Percentiles rank a stretch among this genome's conserved stretches.
These are phyloP conservation scores for Colletotrichum graminicola DNA, from an alignment of 2,329 filamentous ascomycete species.

Conservation along the genomic window DNA sequence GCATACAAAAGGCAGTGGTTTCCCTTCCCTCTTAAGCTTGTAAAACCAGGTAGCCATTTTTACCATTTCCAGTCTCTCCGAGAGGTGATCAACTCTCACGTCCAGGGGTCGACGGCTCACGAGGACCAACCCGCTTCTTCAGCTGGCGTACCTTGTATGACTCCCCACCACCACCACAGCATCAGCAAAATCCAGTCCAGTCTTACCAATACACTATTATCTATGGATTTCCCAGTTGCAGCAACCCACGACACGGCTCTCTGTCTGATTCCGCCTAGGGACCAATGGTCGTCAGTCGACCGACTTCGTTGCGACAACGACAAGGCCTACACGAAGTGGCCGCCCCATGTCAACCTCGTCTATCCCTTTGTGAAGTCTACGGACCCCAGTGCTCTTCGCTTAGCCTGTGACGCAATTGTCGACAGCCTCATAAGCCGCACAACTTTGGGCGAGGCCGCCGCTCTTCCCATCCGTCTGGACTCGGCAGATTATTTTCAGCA, in stretches of 20 bases:
- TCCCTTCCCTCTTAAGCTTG: too few relatives aligned
- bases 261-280: conserved; percentile 67
- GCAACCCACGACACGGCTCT: conserved; percentile 68
- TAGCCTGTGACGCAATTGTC: conserved; percentile 57
- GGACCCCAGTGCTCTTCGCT: conserved; percentile 56
- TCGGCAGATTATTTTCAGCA: conserved; percentile 62
- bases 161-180: not conserved
- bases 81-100: not conserved
- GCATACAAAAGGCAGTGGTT: not conserved
- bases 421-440: conserved; percentile 47
- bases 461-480: conserved; percentile 52
- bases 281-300: conserved; percentile 63
- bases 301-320: conserved; percentile 72
- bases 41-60: too few relatives aligned
- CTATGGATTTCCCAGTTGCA: conserved; percentile 22
- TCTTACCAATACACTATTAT: not conserved
- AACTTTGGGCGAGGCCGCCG: conserved; percentile 19
- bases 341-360: conserved; percentile 74
- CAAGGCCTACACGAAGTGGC: conserved; percentile 71
- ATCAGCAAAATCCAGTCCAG: not conserved
- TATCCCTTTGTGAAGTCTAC: conserved; percentile 70
- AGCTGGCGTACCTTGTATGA: not conserved
- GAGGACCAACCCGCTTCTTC: not conserved
- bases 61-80: not conserved
- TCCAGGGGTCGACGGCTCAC: not conserved